Base-by-base conservation (phyloP, 148 eudicot species). In the Bassia scoparia region DNA sequence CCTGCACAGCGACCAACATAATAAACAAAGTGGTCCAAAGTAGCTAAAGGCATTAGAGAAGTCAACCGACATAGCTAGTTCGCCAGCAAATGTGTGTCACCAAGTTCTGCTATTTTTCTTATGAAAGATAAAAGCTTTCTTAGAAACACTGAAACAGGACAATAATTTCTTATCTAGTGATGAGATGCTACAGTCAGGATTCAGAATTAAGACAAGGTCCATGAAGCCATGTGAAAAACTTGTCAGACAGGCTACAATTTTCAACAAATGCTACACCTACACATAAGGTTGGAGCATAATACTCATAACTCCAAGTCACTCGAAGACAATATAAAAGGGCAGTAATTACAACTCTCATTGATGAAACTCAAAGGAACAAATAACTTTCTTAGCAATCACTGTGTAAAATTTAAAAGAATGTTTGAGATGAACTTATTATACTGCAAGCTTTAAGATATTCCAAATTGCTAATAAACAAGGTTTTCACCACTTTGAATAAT, bases 1-100 rank as follows among this genome's bases (percentile, higher is more conserved):
- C 98, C 98, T 94, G 93, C 72, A 82, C 82, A 21, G 23, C 60
- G 69, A 53, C 3, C 9, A 53, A 20, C 3, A 7, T 12, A 21
- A 20, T 54, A 44, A 31, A 31, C 49, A 55, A 21, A 68, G 52
- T 7, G 27, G 20, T 29, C 18, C 30, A 15, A 31, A 7, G 50
- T 33, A 65, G 55, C 4, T 41, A n/a, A 27, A 34, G 17, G 7
- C 23, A 41, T 30, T 52, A 29, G 26, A 24, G 26, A 53, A 24
- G 11, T 41, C 46, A 46, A 62, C 53, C 46, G 4, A 63, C 21
- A 35, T 63, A 35, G 23, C 68, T 20, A 18, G 7, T 63, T n/a
- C 31, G 33, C 65, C 38, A 61, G 65, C 31, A 61, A 61, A 59
- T 15, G 7, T 4, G 29, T 0, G 17, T 18, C 38, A 30, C 17